Base-by-base conservation (phyloP, 2,329 filamentous ascomycete species). In the Kalmusia sp. region DNA sequence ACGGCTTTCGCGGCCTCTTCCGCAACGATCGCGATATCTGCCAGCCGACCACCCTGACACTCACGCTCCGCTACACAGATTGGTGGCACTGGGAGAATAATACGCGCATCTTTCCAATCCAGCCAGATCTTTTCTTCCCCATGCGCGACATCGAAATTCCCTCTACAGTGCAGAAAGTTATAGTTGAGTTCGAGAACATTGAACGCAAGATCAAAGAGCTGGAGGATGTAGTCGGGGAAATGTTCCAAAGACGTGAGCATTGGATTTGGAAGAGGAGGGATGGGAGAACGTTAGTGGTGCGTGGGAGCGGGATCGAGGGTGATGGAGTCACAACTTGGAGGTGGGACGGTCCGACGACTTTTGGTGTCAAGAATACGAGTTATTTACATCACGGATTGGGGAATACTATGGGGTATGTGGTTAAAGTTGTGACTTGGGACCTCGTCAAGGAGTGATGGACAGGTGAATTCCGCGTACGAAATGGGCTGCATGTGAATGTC, bases 41-140 rank as follows among this genome's bases (percentile, higher is more conserved):
- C 27, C 52, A 62, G 6, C 77, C 79, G 0, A 67, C 64, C 1
- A 59, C 54, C 2, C 45, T 83, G 1, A 79, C 74, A 0, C 60
- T 83, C 9, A 82, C 79, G 0, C 73, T 83, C 6, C 75, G 80
- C 0, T 80, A 83, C 52, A 73, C 79, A 2, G 80, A 83, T 54
- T 82, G 79, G 71, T 81, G 77, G 77, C 66, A 92, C 72, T 97
- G 93, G 93, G 96, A 93, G 80, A 91, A 96, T 73, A 93, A 97
- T 80, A 96, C 96, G 86, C 92, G 92, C 12, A 55, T 55, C 35
- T 33, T 31, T 19, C 52, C 52, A 4, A 43, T 58, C 85, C 17
- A 91, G 27, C 21, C 12, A 7, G 6, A 43, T 1, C 15, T 6
- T 2, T 52, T 51, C 45, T 41, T 55, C 19, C 15, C 43, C 21